Evolutionary conservation across 2,329 filamentous ascomycete species (phyloP).

Genomic region (Ramichloridium luteum): DNA sequence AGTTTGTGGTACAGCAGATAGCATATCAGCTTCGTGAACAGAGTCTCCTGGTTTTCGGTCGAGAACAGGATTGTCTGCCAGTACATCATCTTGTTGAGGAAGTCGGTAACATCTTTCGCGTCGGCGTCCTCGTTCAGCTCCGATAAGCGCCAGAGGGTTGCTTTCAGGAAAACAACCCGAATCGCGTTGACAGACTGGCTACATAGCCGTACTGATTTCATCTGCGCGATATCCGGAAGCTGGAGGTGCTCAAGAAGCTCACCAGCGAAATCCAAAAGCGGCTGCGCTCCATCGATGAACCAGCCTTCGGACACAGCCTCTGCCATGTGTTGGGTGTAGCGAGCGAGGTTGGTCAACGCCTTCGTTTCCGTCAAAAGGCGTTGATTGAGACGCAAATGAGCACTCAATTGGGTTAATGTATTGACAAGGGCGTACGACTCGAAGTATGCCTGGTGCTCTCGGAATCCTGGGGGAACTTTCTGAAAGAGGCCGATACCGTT

Average conservation of each 20-base stretch:
- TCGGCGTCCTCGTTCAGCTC: constrained; percentile 60
- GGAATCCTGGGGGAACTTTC: constrained; percentile 82
- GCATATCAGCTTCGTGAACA: constrained; percentile 74
- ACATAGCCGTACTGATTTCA: constrained; percentile 87
- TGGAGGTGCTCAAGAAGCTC: constrained; percentile 80
- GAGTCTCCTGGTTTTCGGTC: constrained; percentile 64
- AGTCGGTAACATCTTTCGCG: constrained; percentile 52
- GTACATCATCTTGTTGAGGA: constrained; percentile 78
- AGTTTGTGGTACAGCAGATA: constrained; percentile 88
- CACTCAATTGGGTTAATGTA: constrained; percentile 58
- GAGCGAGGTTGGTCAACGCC: constrained; percentile 73
- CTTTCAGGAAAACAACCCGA: constrained; percentile 62
- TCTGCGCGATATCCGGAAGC: constrained; percentile 61
- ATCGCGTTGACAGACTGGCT: constrained; percentile 69
- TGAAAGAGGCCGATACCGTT: constrained; percentile 72
- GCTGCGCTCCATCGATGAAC: constrained; percentile 81
- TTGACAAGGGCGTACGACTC: constrained; percentile 77
- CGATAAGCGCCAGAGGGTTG: constrained; percentile 69
- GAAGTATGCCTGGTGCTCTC: constrained; percentile 91
- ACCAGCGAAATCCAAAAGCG: constrained; percentile 74
- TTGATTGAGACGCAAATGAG: constrained; percentile 57
- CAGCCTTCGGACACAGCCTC: constrained; percentile 93
- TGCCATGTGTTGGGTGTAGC: constrained; percentile 67
- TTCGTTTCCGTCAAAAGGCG: constrained; percentile 66
- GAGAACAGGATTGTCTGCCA: constrained; percentile 89